A percentile compares a stretch with the other conserved stretches of the same genome.
These are phyloP conservation scores for Dryas drummondii DNA, from an alignment of 306 rosid genomes.

Conservation along the genomic window DNA sequence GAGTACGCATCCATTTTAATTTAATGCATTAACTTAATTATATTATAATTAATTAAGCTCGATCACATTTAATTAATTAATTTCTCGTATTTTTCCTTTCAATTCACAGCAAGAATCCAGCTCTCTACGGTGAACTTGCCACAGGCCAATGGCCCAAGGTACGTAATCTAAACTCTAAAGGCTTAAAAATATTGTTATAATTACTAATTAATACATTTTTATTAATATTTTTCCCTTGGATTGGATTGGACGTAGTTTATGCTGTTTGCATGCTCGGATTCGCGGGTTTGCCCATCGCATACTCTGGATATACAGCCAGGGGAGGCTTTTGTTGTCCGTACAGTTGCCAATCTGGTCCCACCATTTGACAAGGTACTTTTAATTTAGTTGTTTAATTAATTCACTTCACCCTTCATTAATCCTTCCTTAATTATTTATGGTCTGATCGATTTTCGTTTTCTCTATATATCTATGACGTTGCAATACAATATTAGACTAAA, in stretches of 20 bases:
- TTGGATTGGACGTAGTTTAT: conserved; percentile 51
- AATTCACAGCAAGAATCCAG: conserved; percentile 65
- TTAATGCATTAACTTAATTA: not conserved
- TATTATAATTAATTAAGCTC: conserved; percentile 10
- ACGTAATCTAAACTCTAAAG: not conserved
- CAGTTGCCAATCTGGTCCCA: conserved; percentile 95
- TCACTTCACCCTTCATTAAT: not conserved
- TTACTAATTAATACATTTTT: too few relatives aligned
- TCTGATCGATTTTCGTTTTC: not conserved
- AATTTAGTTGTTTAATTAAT: too few relatives aligned
- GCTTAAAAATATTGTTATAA: too few relatives aligned
- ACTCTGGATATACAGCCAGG: conserved; percentile 93
- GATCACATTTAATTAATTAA: conserved; percentile 8
- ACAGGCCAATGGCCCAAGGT: conserved; percentile 95
- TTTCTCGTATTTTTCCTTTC: not conserved
- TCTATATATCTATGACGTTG: too few relatives aligned
- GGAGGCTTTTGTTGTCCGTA: conserved; percentile 95
- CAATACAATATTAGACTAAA: conserved; percentile 36
- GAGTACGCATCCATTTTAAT: conserved; percentile 46
- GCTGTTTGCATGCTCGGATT: conserved; percentile 98
- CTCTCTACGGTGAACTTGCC: conserved; percentile 81
- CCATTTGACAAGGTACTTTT: conserved; percentile 65
- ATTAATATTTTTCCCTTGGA: too few relatives aligned
- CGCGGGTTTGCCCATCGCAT: conserved; percentile 98
- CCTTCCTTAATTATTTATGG: not conserved